Base-by-base conservation (phyloP, 2,329 filamentous ascomycete species). In the Aspergillus puulaauensis region DNA sequence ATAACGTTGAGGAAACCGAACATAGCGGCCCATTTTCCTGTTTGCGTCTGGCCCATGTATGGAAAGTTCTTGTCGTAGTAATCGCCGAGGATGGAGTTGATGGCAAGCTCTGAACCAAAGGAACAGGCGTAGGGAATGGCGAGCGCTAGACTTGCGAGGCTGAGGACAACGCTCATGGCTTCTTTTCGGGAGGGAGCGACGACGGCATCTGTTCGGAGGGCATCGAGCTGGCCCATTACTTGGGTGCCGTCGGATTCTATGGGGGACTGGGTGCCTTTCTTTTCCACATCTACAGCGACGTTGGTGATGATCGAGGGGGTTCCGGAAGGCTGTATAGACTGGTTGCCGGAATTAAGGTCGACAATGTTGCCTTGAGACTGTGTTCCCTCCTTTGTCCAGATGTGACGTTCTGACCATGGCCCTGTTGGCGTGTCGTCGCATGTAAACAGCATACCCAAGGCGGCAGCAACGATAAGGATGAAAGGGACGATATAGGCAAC, bases 401-500 rank as follows among this genome's bases (percentile, higher is more conserved):
- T 76, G 51, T 86, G 81, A 31, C 91, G 86, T 40, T 93, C 88
- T 6, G 84, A 83, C 92, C 92, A 96, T 63, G 85, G 86, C 35
- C 93, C 92, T 0, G 86, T 89, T 0, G 92, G 92, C 0, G 90
- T 93, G 69, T 97, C 92, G 2, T 90, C 86, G 68, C 90, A 93
- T 14, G 90, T 77, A 23, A 91, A 70, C 3, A 96, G 74, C 77
- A 96, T 87, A 15, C 80, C 77, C n/a, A 90, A 66, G 12, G 87
- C 90, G 6, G 86, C 85, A 23, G 74, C 68, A 12, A 88, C 80
- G 71, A 93, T 88, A 63, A 93, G 83, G 64, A 93, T 83, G 59
- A 95, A 89, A 0, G 92, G 92, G 6, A 96, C 88, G 60, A 96
- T 79, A 71, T 96, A 96, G 3, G 91, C 83, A 1, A 96, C 85